Evolutionary conservation across 345 rosid species (phyloP).

Genomic region (Noccaea bulbosa): DNA sequence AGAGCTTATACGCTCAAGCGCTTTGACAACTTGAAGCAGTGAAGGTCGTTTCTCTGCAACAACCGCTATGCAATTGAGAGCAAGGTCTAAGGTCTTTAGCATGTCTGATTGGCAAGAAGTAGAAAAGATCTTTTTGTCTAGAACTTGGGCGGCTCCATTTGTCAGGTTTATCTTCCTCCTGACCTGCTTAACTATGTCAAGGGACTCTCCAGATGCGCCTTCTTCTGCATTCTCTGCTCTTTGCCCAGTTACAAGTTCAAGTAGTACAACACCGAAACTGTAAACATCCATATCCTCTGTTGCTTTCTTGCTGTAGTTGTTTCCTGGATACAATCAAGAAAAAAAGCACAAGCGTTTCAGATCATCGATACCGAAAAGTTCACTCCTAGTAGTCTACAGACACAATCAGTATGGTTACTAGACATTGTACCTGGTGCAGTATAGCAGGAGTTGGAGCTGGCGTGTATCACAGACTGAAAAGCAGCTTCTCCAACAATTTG

Average conservation of each 20-base stretch:
- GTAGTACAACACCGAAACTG: conserved; percentile 82
- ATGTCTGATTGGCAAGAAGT: conserved; percentile 55
- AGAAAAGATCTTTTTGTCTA: conserved; percentile 65
- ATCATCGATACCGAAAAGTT: background rate
- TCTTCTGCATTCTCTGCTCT: conserved; percentile 74
- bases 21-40: conserved; percentile 65
- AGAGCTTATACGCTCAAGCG: conserved; percentile 56
- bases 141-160: conserved; percentile 69
- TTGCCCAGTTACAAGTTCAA: conserved; percentile 82
- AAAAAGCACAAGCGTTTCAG: conserved; percentile 4
- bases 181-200: conserved; percentile 84
- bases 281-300: conserved; percentile 87
- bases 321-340: conserved; percentile 58
- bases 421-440: conserved; percentile 70
- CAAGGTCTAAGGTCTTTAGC: conserved; percentile 73
- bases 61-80: conserved; percentile 75
- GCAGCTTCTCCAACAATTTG: conserved; percentile 78
- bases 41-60: conserved; percentile 83
- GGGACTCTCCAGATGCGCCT: conserved; percentile 51
- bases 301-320: conserved; percentile 72
- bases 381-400: background rate
- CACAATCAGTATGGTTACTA: conserved; percentile 9
- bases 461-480: conserved; percentile 62
- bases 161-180: conserved; percentile 85
- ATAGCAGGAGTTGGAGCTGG: conserved; percentile 67